phyloP scores from a whole-genome alignment of 805 yeast genomes.

The Barnettozyma vustinii region DNA sequence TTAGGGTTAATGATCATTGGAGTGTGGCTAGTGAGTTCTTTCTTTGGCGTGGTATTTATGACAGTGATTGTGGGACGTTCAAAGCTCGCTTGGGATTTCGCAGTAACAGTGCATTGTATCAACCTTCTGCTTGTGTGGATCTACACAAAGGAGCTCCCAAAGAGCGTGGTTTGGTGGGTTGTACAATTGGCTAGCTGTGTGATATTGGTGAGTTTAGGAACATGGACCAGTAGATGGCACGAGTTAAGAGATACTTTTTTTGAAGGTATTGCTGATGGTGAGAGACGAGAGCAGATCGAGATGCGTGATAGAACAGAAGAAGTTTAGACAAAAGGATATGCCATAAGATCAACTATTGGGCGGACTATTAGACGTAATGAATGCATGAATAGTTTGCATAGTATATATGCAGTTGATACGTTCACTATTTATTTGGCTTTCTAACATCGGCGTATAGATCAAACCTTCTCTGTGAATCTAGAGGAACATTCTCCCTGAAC shows the following conservation, averaged over 20 bases:
- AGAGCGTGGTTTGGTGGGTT: slow-evolving; percentile 76
- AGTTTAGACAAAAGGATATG: not conserved
- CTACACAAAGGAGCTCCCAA: slow-evolving; percentile 63
- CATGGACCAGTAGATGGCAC: slow-evolving; percentile 88
- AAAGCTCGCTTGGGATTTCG: slow-evolving; percentile 94
- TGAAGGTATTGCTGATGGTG: slow-evolving; percentile 69
- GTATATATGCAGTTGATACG: not conserved
- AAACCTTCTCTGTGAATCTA: slow-evolving; percentile 60
- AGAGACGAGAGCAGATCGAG: slow-evolving; percentile 23
- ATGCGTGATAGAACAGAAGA: slow-evolving; percentile 18
- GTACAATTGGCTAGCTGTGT: slow-evolving; percentile 64
- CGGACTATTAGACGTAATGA: no score
- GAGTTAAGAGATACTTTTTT: slow-evolving; percentile 88
- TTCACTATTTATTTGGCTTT: not conserved
- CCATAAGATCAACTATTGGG: not conserved
- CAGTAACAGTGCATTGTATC: slow-evolving; percentile 83
- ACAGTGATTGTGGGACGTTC: slow-evolving; percentile 88
- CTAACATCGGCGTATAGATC: slow-evolving; percentile 43
- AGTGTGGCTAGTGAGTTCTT: slow-evolving; percentile 79
- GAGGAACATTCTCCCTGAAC: slow-evolving; percentile 62
- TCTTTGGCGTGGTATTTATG: slow-evolving; percentile 78
- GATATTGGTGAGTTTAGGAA: slow-evolving; percentile 72
- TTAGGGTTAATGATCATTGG: slow-evolving; percentile 70
- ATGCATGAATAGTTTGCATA: no score
- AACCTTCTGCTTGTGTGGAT: slow-evolving; percentile 67